These are phyloP conservation scores for Blastomyces gilchristii DNA, from an alignment of 2,329 filamentous ascomycete genomes.

Conservation along the genomic window DNA sequence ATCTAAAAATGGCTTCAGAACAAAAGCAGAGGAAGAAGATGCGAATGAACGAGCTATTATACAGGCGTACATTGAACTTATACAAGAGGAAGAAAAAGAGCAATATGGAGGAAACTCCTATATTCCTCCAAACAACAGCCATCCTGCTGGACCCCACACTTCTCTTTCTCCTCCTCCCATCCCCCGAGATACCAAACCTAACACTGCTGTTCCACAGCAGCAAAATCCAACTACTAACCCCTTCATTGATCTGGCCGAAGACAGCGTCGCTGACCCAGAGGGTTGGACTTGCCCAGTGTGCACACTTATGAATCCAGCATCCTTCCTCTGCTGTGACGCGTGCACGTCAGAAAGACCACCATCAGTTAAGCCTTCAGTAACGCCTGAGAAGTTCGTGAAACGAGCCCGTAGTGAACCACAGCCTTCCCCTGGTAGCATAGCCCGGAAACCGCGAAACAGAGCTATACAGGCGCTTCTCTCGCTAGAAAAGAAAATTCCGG, in stretches of 20 bases:
- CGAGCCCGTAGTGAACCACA: constrained; percentile 2
- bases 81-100: constrained; percentile 63
- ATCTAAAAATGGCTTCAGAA: constrained; percentile 64
- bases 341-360: constrained; percentile 48
- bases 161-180: constrained; percentile 32
- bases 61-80: constrained; percentile 73
- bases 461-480: constrained; percentile 31
- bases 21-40: constrained; percentile 75
- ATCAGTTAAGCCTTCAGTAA: constrained; percentile 18
- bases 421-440: not conserved
- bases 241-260: constrained; percentile 15
- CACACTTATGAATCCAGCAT: constrained; percentile 52
- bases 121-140: constrained; percentile 42
- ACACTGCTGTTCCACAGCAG: not conserved
- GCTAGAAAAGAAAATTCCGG: constrained; percentile 34
- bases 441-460: constrained; percentile 18
- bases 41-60: constrained; percentile 82
- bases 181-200: constrained; percentile 19
- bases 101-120: constrained; percentile 51
- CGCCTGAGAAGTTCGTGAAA: constrained; percentile 6
- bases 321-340: constrained; percentile 50
- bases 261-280: constrained; percentile 28
- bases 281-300: constrained; percentile 52
- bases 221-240: not conserved
- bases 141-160: constrained; percentile 41